Evolutionary conservation across 148 eudicot species (phyloP).

Genomic region (Camellia lanceoleosa): DNA sequence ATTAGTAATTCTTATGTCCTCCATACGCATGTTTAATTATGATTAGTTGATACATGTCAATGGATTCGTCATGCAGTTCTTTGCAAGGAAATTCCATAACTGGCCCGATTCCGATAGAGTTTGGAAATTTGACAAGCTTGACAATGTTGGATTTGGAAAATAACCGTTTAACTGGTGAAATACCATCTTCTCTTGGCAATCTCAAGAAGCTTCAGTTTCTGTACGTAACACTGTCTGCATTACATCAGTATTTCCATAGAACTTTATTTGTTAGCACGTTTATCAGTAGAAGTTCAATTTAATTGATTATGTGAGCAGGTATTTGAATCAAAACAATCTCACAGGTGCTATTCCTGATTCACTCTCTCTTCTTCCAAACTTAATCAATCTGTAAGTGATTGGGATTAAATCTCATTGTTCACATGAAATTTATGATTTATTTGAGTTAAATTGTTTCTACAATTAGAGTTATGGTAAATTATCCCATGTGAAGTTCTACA

Average conservation of each 20-base stretch:
- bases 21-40: background rate
- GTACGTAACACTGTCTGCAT: slow-evolving; percentile 50
- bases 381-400: slow-evolving; percentile 68
- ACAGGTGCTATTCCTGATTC: slow-evolving; percentile 78
- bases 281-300: slow-evolving; percentile 9
- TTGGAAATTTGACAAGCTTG: slow-evolving; percentile 70
- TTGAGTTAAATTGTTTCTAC: background rate
- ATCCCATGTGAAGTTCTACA: background rate
- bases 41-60: slow-evolving; percentile 5
- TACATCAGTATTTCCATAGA: background rate
- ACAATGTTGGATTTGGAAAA: slow-evolving; percentile 69
- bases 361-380: slow-evolving; percentile 54
- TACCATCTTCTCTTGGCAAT: slow-evolving; percentile 83
- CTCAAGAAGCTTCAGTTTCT: slow-evolving; percentile 66
- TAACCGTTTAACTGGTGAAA: slow-evolving; percentile 70
- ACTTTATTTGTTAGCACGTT: background rate
- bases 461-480: background rate
- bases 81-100: slow-evolving; percentile 75
- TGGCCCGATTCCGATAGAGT: slow-evolving; percentile 68
- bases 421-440: background rate
- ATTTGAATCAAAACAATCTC: slow-evolving; percentile 68
- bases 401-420: background rate
- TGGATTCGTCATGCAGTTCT: slow-evolving; percentile 39
- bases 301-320: slow-evolving; percentile 43
- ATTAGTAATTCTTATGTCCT: background rate